Evolutionary conservation across 768 basidiomycete genomes (phyloP).

Genomic region (Panus rudis): DNA sequence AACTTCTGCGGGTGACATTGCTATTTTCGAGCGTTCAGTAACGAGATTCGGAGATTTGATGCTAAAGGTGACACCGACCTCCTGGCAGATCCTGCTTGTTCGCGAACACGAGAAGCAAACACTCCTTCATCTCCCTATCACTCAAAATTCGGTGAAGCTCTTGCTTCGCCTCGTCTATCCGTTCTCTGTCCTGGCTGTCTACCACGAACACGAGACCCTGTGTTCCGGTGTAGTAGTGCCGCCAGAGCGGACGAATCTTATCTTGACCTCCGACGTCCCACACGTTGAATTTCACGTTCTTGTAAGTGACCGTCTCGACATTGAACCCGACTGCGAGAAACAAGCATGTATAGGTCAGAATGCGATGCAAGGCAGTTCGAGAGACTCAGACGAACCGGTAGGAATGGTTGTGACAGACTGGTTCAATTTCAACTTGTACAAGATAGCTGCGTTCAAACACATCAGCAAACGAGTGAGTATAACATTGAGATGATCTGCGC

Average conservation of each 20-base stretch:
- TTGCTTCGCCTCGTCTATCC: conserved; percentile 93
- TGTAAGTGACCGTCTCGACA: conserved; percentile 98
- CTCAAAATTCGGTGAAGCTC: conserved; percentile 94
- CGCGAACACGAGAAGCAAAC: conserved; percentile 93
- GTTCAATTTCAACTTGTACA: conserved; percentile 98
- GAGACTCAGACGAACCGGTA: conserved; percentile 53
- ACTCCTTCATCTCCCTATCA: conserved; percentile 98
- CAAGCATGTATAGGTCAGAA: conserved; percentile 2
- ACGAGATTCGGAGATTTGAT: not conserved
- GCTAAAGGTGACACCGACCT: conserved; percentile 47
- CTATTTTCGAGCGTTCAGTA: conserved; percentile 32
- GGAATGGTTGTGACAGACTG: conserved; percentile 99
- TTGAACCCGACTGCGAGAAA: conserved; percentile 82
- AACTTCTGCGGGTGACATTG: conserved; percentile 99
- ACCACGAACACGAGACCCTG: conserved; percentile 98
- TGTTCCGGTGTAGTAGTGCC: conserved; percentile 98
- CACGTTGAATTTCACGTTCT: conserved; percentile 93
- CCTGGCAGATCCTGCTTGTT: conserved; percentile 99
- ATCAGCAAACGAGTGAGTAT: conserved; percentile 8
- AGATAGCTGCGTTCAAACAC: conserved; percentile 59
- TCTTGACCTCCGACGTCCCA: conserved; percentile 99
- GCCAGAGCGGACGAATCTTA: conserved; percentile 97
- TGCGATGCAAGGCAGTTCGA: conserved; percentile 1
- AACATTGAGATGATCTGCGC: conserved; percentile 29
- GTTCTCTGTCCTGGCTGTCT: conserved; percentile 91